These are phyloP conservation scores for Ogataea hybrid DNA, from an alignment of 1,139 yeast species.

Conservation along the genomic window DNA sequence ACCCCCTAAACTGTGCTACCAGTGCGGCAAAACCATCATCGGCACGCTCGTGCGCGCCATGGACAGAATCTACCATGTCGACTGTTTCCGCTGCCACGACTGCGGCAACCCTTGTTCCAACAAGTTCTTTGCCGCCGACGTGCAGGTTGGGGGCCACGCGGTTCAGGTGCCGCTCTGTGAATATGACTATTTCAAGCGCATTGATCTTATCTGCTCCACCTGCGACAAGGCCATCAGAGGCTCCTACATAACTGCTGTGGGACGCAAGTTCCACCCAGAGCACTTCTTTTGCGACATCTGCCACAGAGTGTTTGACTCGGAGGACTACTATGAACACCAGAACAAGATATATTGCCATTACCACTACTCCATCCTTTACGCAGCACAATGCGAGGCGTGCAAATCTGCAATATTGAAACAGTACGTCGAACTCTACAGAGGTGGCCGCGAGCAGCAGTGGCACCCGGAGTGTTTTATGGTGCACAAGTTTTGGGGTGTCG, in stretches of 20 bases:
- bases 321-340: constrained; percentile 88
- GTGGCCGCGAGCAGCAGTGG: constrained; percentile 97
- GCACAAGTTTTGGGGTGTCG: constrained; percentile 94
- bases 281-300: constrained; percentile 94
- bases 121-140: constrained; percentile 61
- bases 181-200: constrained; percentile 83
- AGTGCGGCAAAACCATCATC: constrained; percentile 64
- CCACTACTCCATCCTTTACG: constrained; percentile 82
- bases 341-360: constrained; percentile 84
- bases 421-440: constrained; percentile 87
- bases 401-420: constrained; percentile 88
- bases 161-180: constrained; percentile 81
- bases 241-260: constrained; percentile 91
- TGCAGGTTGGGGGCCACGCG: constrained; percentile 23
- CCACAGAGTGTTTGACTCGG: constrained; percentile 86
- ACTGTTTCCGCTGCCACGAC: constrained; percentile 82
- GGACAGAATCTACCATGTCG: constrained; percentile 75
- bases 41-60: constrained; percentile 89
- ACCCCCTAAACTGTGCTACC: constrained; percentile 43
- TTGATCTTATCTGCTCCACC: constrained; percentile 77
- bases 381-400: constrained; percentile 93
- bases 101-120: constrained; percentile 76
- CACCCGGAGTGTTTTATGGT: constrained; percentile 99
- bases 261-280: constrained; percentile 89
- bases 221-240: constrained; percentile 89